A percentile compares a stretch with the other conserved stretches of the same genome.
Conservation (phyloP, 306 rosid genomes). For the Hippophae tibetana region DNA sequence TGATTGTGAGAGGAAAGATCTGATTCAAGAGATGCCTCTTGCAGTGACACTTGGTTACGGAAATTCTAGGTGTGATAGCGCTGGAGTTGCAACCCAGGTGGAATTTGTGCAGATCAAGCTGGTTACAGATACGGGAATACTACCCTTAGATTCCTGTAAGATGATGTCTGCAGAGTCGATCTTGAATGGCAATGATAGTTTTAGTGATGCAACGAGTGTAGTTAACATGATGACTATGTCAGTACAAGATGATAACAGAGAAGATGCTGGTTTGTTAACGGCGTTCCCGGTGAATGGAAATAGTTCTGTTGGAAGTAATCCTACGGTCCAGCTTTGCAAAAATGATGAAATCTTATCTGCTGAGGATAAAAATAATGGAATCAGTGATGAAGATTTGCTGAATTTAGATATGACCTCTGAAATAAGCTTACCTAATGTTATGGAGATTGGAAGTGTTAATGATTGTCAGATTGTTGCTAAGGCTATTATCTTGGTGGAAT, state of each 20-base stretch:
- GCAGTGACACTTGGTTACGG: conserved; percentile 43
- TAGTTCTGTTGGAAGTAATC: conserved; percentile 13
- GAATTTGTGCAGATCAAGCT: conserved; percentile 37
- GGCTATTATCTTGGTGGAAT: conserved; percentile 24
- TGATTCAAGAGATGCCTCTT: conserved; percentile 49
- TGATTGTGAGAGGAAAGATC: conserved; percentile 12
- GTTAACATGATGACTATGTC: conserved; percentile 18
- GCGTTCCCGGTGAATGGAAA: conserved; percentile 17
- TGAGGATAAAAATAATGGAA: conserved; percentile 18
- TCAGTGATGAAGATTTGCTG: conserved; percentile 20
- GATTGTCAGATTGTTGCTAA: conserved; percentile 21
- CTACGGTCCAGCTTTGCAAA: conserved; percentile 11
- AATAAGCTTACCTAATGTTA: conserved; percentile 11
- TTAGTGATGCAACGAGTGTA: conserved; percentile 15
- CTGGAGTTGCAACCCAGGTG: conserved; percentile 32
- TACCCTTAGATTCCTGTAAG: conserved; percentile 23
- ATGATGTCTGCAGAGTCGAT: conserved; percentile 22
- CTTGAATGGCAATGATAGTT: conserved; percentile 20
- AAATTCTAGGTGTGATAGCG: conserved; percentile 27
- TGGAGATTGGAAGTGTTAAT: conserved; percentile 13
- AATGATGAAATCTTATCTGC: conserved; percentile 21
- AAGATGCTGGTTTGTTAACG: conserved; percentile 18
- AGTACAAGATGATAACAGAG: conserved; percentile 15
- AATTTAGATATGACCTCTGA: conserved; percentile 14
- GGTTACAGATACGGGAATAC: conserved; percentile 21